Base-by-base conservation (phyloP, 805 yeast genomes). In the Teunomyces pallodes region DNA sequence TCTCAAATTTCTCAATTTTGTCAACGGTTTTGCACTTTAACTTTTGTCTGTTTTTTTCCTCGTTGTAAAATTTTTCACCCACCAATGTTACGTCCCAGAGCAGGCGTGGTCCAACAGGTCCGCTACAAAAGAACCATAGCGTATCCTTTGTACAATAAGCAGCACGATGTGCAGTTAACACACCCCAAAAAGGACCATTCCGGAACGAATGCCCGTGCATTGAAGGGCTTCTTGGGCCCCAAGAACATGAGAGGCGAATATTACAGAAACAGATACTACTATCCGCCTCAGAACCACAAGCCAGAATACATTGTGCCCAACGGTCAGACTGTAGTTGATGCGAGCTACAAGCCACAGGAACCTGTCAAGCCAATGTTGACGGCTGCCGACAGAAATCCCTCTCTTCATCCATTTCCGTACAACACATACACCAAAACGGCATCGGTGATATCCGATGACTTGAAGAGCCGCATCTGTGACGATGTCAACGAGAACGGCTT, bases 191-290 rank as follows among this genome's bases (percentile, higher is more conserved):
- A 71, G 52, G 77, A 72, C 58, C 77, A 72, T 48, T 53, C 72
- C 9, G 76, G 87, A 7, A 80, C 78, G 49, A 74, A 86, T 61
- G 80, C 80, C 58, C 75, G 80, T 62, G 81, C 82, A 35, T 72
- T 90, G 79, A 80, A 82, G 55, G 81, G 77, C 54, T 90, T 89
- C 70, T 71, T 90, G 48, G 97, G 97, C 2, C 92, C 92, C 33
- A 81, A 76, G 64, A 90, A 89, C 67, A 81, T 81, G 69, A 84
- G 86, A 65, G 96, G 96, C 14, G 90, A 88, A 55, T 87, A 88
- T 65, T 76, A 76, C 52, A 68, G 81, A 61, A 91, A 90, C 76
- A 88, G 85, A 63, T 86, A 88, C 66, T 82, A 77, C 58, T 75
- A 76, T 53, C 83, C 89, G 9, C 82, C 86, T 14, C 81, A 78